A percentile compares a stretch with the other conserved stretches of the same genome.
Conservation (phyloP, 2,329 filamentous ascomycete species). For the Ophiostoma montium region DNA sequence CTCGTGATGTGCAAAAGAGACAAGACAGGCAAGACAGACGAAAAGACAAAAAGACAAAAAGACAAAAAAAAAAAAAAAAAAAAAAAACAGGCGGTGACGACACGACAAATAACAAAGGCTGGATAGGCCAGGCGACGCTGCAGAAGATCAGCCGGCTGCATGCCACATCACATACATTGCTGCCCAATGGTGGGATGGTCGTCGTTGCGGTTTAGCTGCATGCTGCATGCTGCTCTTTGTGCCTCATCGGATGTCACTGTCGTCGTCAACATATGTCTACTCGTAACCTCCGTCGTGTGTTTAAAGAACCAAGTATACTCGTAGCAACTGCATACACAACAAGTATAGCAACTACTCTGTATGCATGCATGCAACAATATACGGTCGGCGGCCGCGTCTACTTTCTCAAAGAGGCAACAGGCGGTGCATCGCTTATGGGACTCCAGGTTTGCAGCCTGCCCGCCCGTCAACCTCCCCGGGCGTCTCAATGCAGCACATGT, state of each 20-base stretch:
- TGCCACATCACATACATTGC: slow-evolving; percentile 1
- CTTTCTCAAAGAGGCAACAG: background rate
- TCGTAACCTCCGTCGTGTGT: too few relatives aligned
- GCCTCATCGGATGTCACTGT: too few relatives aligned
- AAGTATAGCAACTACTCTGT: too few relatives aligned
- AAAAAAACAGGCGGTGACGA: too few relatives aligned
- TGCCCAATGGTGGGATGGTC: slow-evolving; percentile 1
- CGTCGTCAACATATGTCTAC: too few relatives aligned
- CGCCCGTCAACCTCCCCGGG: background rate
- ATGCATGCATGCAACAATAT: background rate
- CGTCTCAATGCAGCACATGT: background rate
- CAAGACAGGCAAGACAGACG: background rate
- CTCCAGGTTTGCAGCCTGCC: background rate
- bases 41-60: background rate
- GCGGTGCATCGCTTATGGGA: background rate
- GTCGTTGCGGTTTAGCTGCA: background rate
- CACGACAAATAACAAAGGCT: too few relatives aligned
- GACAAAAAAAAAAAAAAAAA: background rate
- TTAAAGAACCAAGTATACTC: too few relatives aligned
- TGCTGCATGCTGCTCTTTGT: background rate
- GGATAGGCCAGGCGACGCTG: too few relatives aligned
- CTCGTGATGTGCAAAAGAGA: background rate
- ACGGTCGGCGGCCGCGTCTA: background rate
- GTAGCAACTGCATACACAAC: too few relatives aligned
- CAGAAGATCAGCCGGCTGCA: background rate